Conservation (phyloP, 1,284 basidiomycete species). For the Veloporphyrellus conicus region DNA sequence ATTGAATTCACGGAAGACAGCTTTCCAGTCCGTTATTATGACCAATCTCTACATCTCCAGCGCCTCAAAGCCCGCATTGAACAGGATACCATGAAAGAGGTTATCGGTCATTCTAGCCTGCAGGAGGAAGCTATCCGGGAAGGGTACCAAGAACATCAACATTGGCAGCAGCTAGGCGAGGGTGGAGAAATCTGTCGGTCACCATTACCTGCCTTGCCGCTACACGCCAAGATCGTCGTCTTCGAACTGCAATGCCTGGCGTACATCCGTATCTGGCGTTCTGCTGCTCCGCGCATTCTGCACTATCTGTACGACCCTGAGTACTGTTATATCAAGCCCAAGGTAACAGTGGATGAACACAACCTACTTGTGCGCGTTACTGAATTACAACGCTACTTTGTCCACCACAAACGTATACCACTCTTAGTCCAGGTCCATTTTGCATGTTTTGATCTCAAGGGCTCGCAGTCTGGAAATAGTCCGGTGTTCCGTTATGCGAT, state of each 20-base stretch:
- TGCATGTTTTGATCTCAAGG: background rate
- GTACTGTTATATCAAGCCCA: no score
- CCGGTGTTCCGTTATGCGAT: background rate
- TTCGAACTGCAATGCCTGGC: constrained; percentile 9
- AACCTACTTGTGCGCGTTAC: background rate
- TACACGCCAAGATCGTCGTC: background rate
- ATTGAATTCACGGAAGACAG: constrained; percentile 23
- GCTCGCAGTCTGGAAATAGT: background rate
- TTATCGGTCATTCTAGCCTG: no score
- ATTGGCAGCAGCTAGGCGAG: background rate
- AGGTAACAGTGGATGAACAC: constrained; percentile 16
- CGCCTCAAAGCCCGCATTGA: background rate
- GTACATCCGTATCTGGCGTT: constrained; percentile 6
- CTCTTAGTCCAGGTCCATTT: background rate
- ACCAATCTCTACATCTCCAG: background rate
- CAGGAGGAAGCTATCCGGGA: no score
- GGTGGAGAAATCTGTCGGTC: background rate
- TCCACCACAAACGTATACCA: background rate
- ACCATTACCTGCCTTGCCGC: background rate
- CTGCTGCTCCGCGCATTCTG: background rate
- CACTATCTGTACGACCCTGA: background rate
- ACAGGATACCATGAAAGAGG: background rate
- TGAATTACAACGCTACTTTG: constrained; percentile 2
- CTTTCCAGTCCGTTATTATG: constrained; percentile 9
- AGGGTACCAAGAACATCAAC: no score